phyloP scores from a whole-genome alignment of 148 eudicot species.

The Cornus controversa region DNA sequence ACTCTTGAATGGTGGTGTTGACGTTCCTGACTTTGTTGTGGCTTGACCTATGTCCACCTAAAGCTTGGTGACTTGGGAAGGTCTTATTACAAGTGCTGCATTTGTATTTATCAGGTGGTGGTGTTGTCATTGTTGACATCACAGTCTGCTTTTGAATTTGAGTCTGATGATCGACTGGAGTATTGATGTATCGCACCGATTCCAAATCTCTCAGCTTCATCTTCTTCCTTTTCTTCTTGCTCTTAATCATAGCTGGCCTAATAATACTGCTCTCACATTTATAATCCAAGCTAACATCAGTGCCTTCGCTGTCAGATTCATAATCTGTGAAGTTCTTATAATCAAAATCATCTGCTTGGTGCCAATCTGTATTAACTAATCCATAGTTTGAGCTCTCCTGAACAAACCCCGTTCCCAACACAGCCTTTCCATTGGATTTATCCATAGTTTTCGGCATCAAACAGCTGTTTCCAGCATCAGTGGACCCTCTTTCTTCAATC shows the following conservation, averaged over 20 bases:
- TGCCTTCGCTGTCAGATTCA: background rate
- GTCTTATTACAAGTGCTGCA: constrained; percentile 44
- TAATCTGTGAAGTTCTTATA: background rate
- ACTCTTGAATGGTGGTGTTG: background rate
- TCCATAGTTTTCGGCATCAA: background rate
- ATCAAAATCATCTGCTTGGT: background rate
- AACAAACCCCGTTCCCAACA: background rate
- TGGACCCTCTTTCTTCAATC: constrained; percentile 1
- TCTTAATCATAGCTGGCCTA: background rate
- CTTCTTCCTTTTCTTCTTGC: constrained; percentile 25
- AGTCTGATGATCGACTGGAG: background rate
- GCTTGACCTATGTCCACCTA: constrained; percentile 62
- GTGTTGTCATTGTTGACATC: background rate
- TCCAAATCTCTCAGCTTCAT: constrained; percentile 29
- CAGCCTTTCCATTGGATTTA: background rate
- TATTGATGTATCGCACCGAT: background rate
- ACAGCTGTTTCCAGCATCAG: no score
- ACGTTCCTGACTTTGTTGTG: constrained; percentile 32
- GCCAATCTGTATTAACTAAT: background rate
- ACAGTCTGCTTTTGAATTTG: no score
- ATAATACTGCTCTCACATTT: background rate
- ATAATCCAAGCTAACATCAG: background rate
- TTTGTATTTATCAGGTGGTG: constrained; percentile 19
- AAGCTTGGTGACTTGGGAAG: constrained; percentile 45
- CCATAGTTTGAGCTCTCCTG: background rate